Evolutionary conservation across 441 rosid species (phyloP), one percentile per base, ranked within the genome.

Genomic region (Macaranga tanarius): DNA sequence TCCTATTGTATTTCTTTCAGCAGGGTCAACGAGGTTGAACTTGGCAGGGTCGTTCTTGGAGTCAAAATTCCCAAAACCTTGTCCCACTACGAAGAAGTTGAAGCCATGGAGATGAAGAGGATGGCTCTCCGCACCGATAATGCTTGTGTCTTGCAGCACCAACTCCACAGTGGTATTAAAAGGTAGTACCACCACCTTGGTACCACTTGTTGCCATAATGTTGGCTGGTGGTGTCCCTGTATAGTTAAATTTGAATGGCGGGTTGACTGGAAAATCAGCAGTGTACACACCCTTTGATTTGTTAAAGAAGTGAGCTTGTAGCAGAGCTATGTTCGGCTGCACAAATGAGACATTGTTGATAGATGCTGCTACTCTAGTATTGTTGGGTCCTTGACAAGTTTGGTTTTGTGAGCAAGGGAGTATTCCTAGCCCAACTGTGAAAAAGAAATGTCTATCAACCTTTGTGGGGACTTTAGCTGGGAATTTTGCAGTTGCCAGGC

Each of bases 51-150:
- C 93, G 26, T 77, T 78, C 17, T 42, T 66, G 26, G 88, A 76
- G 69, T 90, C 70, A 60, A 80, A 89, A 67, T 86, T 89, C 8
- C 96, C 93, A 26, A 81, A 77, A 12, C 89, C 93, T 66, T 79
- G 86, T 22, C 92, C 93, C 6, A 88, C 86, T 42, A 89, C 84
- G 23, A 70, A 89, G 73, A 89, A 85, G 52, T 88, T 87, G 73
- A 75, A 86, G 12, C 96, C 90, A 70, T 87, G 93, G 74, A 88
- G 87, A 75, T 91, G 95, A 23, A 89, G 66, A 57, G 92, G 97
- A 76, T 90, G 97, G 62, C 89, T 86, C 71, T 91, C 92, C 8
- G 86, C 85, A 56, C 87, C 86, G 22, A 91, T 76, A 67, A 91
- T 84, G 73, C 84, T 87, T 10, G 93, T 89, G 62, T 81, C 93